These are phyloP conservation scores for Collybiopsis luxurians DNA, from an alignment of 768 basidiomycete genomes.

Conservation along the genomic window DNA sequence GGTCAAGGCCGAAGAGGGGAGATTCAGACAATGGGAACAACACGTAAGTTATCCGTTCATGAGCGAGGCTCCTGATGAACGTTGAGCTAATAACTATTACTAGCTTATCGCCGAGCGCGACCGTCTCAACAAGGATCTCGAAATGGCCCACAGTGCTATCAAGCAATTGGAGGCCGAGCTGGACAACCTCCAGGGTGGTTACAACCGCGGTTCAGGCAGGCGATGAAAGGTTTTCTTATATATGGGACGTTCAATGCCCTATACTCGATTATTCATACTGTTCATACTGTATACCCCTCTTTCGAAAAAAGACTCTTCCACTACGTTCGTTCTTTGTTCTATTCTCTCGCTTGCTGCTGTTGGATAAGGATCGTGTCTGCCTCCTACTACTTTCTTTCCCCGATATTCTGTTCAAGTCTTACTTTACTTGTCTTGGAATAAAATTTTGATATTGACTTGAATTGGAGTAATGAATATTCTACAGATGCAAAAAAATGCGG, in stretches of 20 bases:
- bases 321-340: neutral
- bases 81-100: constrained; percentile 13
- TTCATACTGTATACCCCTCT: neutral
- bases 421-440: too few relatives aligned
- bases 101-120: constrained; percentile 98
- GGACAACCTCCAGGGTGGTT: constrained; percentile 85
- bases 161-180: constrained; percentile 89
- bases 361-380: neutral
- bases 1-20: constrained; percentile 96
- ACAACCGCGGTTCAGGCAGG: constrained; percentile 70
- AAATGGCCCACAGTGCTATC: constrained; percentile 87
- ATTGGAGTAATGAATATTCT: too few relatives aligned
- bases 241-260: neutral
- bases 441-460: too few relatives aligned
- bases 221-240: too few relatives aligned
- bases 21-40: constrained; percentile 99
- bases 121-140: constrained; percentile 98
- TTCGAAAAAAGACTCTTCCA: neutral
- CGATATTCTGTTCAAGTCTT: too few relatives aligned
- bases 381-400: too few relatives aligned
- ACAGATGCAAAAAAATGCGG: too few relatives aligned
- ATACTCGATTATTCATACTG: neutral
- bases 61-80: neutral
- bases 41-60: constrained; percentile 58
- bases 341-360: neutral